phyloP scores from a whole-genome alignment of 345 rosid species.

The Pistacia integerrima region DNA sequence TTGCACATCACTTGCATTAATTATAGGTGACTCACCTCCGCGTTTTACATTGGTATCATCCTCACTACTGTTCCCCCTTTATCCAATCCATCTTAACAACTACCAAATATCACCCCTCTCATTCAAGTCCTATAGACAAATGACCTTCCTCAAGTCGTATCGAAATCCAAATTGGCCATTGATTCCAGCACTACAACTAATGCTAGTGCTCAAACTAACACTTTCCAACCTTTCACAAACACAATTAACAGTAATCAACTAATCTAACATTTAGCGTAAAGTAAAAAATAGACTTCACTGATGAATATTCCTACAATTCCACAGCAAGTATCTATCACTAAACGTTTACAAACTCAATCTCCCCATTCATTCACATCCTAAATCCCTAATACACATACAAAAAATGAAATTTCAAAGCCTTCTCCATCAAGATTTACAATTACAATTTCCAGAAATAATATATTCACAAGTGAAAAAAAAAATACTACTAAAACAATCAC shows the following conservation, averaged over 20 bases:
- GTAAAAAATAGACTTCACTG: background rate
- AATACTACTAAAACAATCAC: background rate
- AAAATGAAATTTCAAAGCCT: background rate
- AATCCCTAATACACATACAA: background rate
- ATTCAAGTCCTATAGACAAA: background rate
- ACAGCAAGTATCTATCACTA: background rate
- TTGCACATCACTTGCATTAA: background rate
- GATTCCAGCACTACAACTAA: background rate
- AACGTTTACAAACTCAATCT: background rate
- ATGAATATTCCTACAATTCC: background rate
- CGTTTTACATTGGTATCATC: background rate
- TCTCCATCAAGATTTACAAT: background rate
- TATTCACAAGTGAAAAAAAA: background rate
- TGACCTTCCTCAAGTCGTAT: background rate
- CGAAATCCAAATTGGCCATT: background rate
- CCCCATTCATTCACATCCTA: background rate
- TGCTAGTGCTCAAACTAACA: background rate
- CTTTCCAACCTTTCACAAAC: background rate
- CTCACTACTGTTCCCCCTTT: background rate
- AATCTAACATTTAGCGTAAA: background rate
- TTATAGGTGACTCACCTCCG: background rate
- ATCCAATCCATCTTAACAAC: background rate
- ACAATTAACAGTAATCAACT: background rate
- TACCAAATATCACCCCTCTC: background rate
- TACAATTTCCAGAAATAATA: background rate